phyloP scores from a whole-genome alignment of 2,329 filamentous ascomycete genomes.

The Arthrobotrys musiformis region DNA sequence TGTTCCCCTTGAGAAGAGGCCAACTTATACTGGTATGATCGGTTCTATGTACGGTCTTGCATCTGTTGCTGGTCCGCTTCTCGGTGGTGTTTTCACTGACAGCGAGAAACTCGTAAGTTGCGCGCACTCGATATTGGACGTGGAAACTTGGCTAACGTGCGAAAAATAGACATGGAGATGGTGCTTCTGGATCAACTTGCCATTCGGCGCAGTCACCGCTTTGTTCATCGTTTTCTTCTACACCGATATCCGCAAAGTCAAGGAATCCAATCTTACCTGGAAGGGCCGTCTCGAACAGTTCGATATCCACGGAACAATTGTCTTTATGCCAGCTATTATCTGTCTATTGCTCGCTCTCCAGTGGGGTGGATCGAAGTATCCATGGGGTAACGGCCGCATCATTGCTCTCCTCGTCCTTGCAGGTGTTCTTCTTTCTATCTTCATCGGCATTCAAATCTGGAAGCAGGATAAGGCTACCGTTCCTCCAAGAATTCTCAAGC shows the following conservation, averaged over 20 bases:
- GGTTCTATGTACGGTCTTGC: slow-evolving; percentile 71
- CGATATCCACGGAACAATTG: slow-evolving; percentile 60
- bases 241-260: slow-evolving; percentile 57
- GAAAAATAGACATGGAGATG: slow-evolving; percentile 62
- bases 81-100: slow-evolving; percentile 60
- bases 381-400: slow-evolving; percentile 61
- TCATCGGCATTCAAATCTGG: slow-evolving; percentile 63
- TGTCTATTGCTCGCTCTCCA: slow-evolving; percentile 63
- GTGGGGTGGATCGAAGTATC: slow-evolving; percentile 62
- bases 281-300: slow-evolving; percentile 58
- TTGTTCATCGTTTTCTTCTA: slow-evolving; percentile 58
- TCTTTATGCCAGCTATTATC: slow-evolving; percentile 62
- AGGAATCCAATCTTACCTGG: slow-evolving; percentile 55
- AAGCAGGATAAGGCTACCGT: slow-evolving; percentile 67
- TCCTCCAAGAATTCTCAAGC: slow-evolving; percentile 66
- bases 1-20: slow-evolving; percentile 69
- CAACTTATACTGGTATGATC: slow-evolving; percentile 68
- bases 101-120: slow-evolving; percentile 58
- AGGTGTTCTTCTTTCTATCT: slow-evolving; percentile 60
- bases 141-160: background rate
- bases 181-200: slow-evolving; percentile 65
- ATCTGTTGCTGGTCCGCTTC: slow-evolving; percentile 63
- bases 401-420: slow-evolving; percentile 62
- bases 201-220: slow-evolving; percentile 62
- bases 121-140: background rate